Percentiles rank a stretch among this genome's conserved stretches.
phyloP scores from a whole-genome alignment of 176 grass and related monocot species.

The Tillandsia leiboldiana region DNA sequence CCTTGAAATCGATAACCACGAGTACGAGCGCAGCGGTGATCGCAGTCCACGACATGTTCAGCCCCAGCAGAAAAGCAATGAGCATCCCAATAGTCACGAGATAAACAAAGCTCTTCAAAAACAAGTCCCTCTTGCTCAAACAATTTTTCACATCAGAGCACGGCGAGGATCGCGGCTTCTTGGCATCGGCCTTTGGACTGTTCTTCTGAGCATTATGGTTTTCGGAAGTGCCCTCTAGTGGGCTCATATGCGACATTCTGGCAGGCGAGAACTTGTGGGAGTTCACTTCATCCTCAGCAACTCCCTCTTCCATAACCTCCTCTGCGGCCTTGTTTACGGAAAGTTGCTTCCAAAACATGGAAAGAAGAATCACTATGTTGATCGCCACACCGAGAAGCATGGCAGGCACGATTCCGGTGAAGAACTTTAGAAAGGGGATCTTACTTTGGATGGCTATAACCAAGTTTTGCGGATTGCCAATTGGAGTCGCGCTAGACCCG shows the following conservation, averaged over 20 bases:
- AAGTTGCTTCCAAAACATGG: conserved; percentile 49
- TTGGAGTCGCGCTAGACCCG: conserved; percentile 68
- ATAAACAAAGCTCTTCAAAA: conserved; percentile 70
- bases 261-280: conserved; percentile 13
- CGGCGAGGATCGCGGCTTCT: conserved; percentile 18
- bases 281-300: conserved; percentile 52
- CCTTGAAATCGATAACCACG: conserved; percentile 89
- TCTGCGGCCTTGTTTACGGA: conserved; percentile 43
- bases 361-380: conserved; percentile 57
- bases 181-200: conserved; percentile 8
- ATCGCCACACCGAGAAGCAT: conserved; percentile 48
- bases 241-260: too few relatives aligned
- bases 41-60: conserved; percentile 96
- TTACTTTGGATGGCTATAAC: conserved; percentile 85
- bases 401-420: conserved; percentile 59
- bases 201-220: too few relatives aligned
- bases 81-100: conserved; percentile 68
- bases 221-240: too few relatives aligned
- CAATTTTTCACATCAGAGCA: conserved; percentile 24
- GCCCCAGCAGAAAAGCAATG: conserved; percentile 41
- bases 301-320: conserved; percentile 17
- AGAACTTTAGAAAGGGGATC: conserved; percentile 58
- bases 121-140: conserved; percentile 29
- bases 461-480: conserved; percentile 95
- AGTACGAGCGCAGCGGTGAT: conserved; percentile 88